These are phyloP conservation scores for Xylaria sp. DNA, from an alignment of 2,329 filamentous ascomycete genomes.

Conservation along the genomic window DNA sequence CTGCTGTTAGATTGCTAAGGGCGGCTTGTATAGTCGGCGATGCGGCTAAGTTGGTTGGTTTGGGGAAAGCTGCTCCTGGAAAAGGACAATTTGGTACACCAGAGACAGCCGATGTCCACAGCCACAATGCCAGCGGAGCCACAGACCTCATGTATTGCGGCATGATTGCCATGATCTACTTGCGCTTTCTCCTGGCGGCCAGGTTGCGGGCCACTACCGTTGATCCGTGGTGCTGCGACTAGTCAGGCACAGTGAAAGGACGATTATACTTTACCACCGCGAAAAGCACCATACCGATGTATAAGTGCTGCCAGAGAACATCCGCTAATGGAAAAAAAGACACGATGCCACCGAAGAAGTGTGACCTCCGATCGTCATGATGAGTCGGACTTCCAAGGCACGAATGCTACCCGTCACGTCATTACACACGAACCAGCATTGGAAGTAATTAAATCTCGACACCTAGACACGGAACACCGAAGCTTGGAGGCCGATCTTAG, in stretches of 20 bases:
- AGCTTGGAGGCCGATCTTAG: slow-evolving; percentile 9
- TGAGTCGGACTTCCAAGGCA: not conserved
- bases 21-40: slow-evolving; percentile 47
- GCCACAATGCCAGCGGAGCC: not conserved
- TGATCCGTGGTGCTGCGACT: not conserved
- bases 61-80: slow-evolving; percentile 51
- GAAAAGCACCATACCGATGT: not conserved
- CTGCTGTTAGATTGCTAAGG: slow-evolving; percentile 48
- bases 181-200: not conserved
- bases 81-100: slow-evolving; percentile 51
- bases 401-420: slow-evolving; percentile 20
- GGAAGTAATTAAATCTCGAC: slow-evolving; percentile 11
- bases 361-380: slow-evolving; percentile 14
- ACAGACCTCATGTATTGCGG: not conserved
- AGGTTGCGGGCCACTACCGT: not conserved
- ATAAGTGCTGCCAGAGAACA: too few species aligned
- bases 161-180: slow-evolving; percentile 9
- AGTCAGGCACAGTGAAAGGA: not conserved
- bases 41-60: slow-evolving; percentile 47
- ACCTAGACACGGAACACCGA: slow-evolving; percentile 4
- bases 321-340: not conserved
- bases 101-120: slow-evolving; percentile 19
- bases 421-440: slow-evolving; percentile 10
- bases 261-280: slow-evolving; percentile 4
- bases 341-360: not conserved